A percentile compares a stretch with the other conserved stretches of the same genome.
Conservation (phyloP, 345 rosid genomes). For the Bruguiera gymnorhiza region DNA sequence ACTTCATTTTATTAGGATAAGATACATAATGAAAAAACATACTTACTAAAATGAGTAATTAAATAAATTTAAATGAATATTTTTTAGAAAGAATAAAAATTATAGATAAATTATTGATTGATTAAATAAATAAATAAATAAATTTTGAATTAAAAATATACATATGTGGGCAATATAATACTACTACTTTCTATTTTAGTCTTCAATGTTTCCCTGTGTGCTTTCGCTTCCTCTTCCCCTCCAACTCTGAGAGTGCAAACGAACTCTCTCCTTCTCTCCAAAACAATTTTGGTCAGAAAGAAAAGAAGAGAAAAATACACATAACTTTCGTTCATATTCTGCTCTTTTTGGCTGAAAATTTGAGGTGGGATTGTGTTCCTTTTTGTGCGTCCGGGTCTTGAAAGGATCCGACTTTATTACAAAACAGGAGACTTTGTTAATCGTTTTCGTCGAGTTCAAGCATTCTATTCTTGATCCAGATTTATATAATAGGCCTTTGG, state of each 20-base stretch:
- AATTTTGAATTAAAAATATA: too few species aligned
- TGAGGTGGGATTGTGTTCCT: conserved; percentile 7
- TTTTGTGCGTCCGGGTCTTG: background rate
- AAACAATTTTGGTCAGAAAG: background rate
- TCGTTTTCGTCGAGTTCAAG: background rate
- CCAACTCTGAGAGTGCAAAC: background rate
- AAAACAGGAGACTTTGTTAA: background rate
- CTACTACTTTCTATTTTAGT: background rate
- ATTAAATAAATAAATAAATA: too few species aligned
- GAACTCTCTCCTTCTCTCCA: background rate
- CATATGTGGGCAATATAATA: background rate
- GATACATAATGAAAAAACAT: too few species aligned
- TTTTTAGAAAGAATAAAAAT: too few species aligned
- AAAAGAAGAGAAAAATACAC: too few species aligned
- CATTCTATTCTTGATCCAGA: background rate
- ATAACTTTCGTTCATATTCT: background rate
- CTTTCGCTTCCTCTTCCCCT: conserved; percentile 1
- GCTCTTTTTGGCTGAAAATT: conserved; percentile 14
- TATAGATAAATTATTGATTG: too few species aligned
- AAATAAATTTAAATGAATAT: too few species aligned
- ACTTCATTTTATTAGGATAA: too few species aligned
- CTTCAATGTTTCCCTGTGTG: background rate
- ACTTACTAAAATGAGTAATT: too few species aligned
- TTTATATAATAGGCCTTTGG: background rate
- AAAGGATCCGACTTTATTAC: background rate